A percentile compares a stretch with the other conserved stretches of the same genome.
phyloP scores from a whole-genome alignment of 2,329 filamentous ascomycete species.

The Ophiocordyceps sinensis region DNA sequence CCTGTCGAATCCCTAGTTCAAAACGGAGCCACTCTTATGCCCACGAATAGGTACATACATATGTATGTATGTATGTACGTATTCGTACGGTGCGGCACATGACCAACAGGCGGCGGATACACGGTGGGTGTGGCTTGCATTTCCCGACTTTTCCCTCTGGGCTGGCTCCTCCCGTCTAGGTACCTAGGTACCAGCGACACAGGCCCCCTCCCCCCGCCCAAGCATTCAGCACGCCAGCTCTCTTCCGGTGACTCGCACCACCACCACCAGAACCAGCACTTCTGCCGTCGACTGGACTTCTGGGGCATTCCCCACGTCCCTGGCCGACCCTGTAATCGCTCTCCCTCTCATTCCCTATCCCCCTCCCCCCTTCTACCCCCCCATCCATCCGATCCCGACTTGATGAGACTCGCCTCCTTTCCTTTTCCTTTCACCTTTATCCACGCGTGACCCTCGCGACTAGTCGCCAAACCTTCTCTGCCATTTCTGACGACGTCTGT shows the following conservation, averaged over 20 bases:
- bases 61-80: too few relatives aligned
- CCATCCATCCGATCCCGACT: constrained; percentile 5
- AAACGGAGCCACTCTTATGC: neutral
- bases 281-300: neutral
- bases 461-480: neutral
- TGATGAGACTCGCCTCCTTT: constrained; percentile 11
- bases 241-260: neutral
- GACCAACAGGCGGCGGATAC: too few relatives aligned
- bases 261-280: constrained; percentile 1
- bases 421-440: constrained; percentile 21
- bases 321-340: neutral
- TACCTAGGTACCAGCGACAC: neutral
- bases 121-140: too few relatives aligned
- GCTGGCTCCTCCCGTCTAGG: neutral
- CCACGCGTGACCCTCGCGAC: constrained; percentile 18
- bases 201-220: neutral
- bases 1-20: neutral
- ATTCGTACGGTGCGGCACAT: neutral
- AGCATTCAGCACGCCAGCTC: neutral
- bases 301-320: constrained; percentile 2
- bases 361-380: neutral
- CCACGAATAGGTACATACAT: too few relatives aligned
- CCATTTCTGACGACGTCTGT: constrained; percentile 6
- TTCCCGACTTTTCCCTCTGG: neutral
- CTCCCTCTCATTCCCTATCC: constrained; percentile 1